Conservation (phyloP, 2,329 filamentous ascomycete genomes). For the Phialemoniopsis sp. region DNA sequence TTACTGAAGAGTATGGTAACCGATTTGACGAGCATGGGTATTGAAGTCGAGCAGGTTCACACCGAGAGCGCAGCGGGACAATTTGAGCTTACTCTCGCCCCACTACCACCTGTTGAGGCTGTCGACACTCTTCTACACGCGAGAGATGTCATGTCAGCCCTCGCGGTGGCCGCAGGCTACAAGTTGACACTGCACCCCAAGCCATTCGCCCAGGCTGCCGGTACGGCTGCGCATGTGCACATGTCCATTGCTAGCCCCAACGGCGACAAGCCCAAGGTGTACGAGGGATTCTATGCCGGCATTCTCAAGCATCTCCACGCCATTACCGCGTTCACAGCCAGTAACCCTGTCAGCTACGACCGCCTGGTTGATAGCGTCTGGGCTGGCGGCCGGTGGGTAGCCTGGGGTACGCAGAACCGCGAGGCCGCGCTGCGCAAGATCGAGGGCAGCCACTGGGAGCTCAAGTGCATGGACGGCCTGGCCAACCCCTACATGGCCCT, state of each 20-base stretch:
- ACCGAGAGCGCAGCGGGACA: slow-evolving; percentile 70
- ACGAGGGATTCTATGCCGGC: slow-evolving; percentile 68
- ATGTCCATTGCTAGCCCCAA: slow-evolving; percentile 55
- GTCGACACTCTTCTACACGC: slow-evolving; percentile 70
- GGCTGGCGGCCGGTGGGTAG: slow-evolving; percentile 74
- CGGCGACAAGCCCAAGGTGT: slow-evolving; percentile 32
- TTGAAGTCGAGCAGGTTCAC: slow-evolving; percentile 70
- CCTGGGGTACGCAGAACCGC: slow-evolving; percentile 80
- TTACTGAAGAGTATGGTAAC: slow-evolving; percentile 64
- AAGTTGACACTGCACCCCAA: slow-evolving; percentile 72
- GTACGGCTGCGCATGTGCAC: slow-evolving; percentile 67
- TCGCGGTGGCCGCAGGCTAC: slow-evolving; percentile 58
- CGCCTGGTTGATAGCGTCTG: slow-evolving; percentile 66
- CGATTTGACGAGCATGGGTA: slow-evolving; percentile 54
- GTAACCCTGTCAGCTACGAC: slow-evolving; percentile 63
- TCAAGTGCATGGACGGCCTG: slow-evolving; percentile 73
- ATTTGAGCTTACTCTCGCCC: slow-evolving; percentile 71
- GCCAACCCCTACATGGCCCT: slow-evolving; percentile 74
- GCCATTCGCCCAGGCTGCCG: slow-evolving; percentile 52
- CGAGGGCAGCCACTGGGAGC: slow-evolving; percentile 66
- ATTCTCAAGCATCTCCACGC: slow-evolving; percentile 62
- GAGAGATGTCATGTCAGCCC: slow-evolving; percentile 62
- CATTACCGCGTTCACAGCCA: slow-evolving; percentile 66
- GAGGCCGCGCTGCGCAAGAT: slow-evolving; percentile 71
- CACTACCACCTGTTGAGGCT: slow-evolving; percentile 58